Conservation (phyloP, 495 filamentous ascomycete genomes). For the Lasiosphaeria ovina region DNA sequence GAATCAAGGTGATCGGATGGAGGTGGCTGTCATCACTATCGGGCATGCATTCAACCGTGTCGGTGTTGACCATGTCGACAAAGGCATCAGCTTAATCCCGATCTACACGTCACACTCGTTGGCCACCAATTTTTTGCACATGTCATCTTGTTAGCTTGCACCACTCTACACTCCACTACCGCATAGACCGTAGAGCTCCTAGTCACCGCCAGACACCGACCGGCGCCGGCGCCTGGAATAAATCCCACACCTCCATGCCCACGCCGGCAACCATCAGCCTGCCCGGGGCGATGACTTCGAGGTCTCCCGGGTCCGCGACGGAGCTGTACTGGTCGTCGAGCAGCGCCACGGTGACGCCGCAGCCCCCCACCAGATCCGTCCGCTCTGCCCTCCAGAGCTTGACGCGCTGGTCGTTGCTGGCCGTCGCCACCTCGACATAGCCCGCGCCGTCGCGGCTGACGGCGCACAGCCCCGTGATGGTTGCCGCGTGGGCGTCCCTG, state of each 20-base stretch:
- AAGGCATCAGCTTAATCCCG: too few relatives aligned
- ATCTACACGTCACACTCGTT: too few relatives aligned
- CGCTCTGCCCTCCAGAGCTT: conserved; percentile 62
- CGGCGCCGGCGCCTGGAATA: neutral
- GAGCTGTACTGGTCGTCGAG: conserved; percentile 55
- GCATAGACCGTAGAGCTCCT: too few relatives aligned
- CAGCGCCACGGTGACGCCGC: conserved; percentile 40
- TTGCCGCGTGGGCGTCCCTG: conserved; percentile 74
- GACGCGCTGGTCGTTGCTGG: conserved; percentile 78
- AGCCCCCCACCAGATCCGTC: neutral
- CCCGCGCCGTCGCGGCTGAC: conserved; percentile 27
- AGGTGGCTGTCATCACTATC: too few relatives aligned
- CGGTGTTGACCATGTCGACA: too few relatives aligned
- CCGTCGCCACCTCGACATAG: conserved; percentile 50
- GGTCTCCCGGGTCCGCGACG: conserved; percentile 57
- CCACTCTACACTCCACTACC: too few relatives aligned
- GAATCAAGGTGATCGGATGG: too few relatives aligned
- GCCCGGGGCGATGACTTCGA: conserved; percentile 26
- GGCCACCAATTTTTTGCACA: too few relatives aligned
- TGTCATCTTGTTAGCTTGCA: too few relatives aligned
- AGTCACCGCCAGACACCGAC: too few relatives aligned
- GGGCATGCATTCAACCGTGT: too few relatives aligned
- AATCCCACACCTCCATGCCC: conserved; percentile 29
- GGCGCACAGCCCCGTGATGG: conserved; percentile 65
- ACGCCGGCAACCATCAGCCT: conserved; percentile 28